phyloP scores from a whole-genome alignment of 208 protist species.

The Spongospora subterranea region DNA sequence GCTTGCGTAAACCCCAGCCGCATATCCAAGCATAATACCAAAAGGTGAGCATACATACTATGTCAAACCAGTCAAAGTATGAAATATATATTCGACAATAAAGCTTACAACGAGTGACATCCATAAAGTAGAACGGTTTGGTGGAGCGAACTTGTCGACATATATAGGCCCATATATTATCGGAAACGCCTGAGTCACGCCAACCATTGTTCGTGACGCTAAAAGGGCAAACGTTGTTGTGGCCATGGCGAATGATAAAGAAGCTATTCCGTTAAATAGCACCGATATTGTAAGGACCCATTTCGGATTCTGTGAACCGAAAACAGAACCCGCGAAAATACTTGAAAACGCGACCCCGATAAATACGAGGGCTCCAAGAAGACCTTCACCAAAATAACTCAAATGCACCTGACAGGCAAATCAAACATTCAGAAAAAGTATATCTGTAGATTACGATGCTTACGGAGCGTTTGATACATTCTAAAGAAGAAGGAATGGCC shows the following conservation, averaged over 20 bases:
- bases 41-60: not conserved
- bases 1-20: not conserved
- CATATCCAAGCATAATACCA: constrained; percentile 6
- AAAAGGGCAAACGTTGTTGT: not conserved
- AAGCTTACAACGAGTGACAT: not conserved
- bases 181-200: not conserved
- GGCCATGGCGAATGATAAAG: not conserved
- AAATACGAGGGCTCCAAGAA: not conserved
- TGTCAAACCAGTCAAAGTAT: too few species aligned
- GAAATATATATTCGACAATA: too few species aligned
- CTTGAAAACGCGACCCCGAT: not conserved
- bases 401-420: not conserved
- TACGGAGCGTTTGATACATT: not conserved
- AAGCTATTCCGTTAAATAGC: not conserved
- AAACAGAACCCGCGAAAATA: not conserved
- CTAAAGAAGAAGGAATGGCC: not conserved
- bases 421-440: too few species aligned
- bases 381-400: not conserved
- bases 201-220: not conserved
- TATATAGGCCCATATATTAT: not conserved
- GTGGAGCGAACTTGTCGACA: not conserved
- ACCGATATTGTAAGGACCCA: not conserved
- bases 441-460: not conserved
- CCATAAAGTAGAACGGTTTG: not conserved
- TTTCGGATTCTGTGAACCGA: not conserved